Base-by-base conservation (phyloP, 2,329 filamentous ascomycete genomes). In the Trichoderma sp. region DNA sequence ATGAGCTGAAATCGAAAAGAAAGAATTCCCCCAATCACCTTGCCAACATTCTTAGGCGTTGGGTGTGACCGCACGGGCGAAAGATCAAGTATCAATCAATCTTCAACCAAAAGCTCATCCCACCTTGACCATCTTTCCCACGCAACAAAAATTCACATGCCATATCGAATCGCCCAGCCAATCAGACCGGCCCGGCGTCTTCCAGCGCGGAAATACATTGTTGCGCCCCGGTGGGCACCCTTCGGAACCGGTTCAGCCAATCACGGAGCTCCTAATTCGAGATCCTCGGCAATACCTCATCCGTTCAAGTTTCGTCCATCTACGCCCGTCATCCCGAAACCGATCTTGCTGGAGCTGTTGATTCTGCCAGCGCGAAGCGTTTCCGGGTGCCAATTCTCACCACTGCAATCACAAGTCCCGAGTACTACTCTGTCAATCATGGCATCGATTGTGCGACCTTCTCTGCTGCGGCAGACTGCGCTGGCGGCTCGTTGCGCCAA, bases 391-490 rank as follows among this genome's bases (percentile, higher is more conserved):
- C 20, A 59, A 43, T 9, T 30, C 28, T 20, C 17, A 20, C 5
- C 11, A 32, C 11, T 30, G 8, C 39, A 23, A 65, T 57, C 20
- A n/a, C 39, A 53, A 43, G 17, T 30, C 23, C 53, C 36, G 36
- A 50, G 13, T 15, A 17, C 36, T 36, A 36, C 39, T 68, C 50
- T 36, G n/a, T 68, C 66, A 50, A 47, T 67, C 70, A 90, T 90
- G 88, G 87, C 87, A 75, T 89, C 88, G 71, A 81, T 88, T 77
- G 81, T 85, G 78, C 87, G 87, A 78, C 83, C 87, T 70, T 81
- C 84, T 75, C 81, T 89, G 80, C 84, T 89, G 72, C 84, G 87
- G 81, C 87, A 88, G 82, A 82, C 85, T 66, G 81, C 81, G 75
- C 77, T 84, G 76, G 82, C 83, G 73, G 79, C 79, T 75, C 80